These are phyloP conservation scores for Elongisporangium prolatum DNA, from an alignment of 352 stramenopile genomes.

Conservation along the genomic window DNA sequence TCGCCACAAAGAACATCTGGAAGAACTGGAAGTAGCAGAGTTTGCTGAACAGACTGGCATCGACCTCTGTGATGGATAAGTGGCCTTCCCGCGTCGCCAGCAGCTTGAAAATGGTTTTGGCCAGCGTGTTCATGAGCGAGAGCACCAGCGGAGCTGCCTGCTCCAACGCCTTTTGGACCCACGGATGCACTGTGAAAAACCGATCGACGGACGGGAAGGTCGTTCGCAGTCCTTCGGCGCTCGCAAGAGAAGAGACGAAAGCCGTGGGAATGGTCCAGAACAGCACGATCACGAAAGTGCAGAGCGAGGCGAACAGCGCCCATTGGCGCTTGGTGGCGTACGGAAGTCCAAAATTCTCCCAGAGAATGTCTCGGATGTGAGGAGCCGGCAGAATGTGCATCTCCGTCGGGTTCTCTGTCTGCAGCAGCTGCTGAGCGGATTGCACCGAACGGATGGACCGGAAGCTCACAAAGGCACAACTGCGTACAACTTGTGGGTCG, in stretches of 20 bases:
- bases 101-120: constrained; percentile 57
- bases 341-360: constrained; percentile 62
- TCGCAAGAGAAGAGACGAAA: constrained; percentile 68
- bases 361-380: constrained; percentile 65
- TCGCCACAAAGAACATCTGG: constrained; percentile 81
- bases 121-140: constrained; percentile 52
- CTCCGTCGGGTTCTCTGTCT: constrained; percentile 46
- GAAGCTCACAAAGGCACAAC: constrained; percentile 75
- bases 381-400: constrained; percentile 53
- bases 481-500: constrained; percentile 53
- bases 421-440: constrained; percentile 62
- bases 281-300: constrained; percentile 65
- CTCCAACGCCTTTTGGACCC: constrained; percentile 59
- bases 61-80: constrained; percentile 57
- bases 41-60: constrained; percentile 66
- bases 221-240: constrained; percentile 57
- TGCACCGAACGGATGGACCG: constrained; percentile 67
- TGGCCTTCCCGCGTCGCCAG: constrained; percentile 65
- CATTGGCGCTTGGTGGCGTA: constrained; percentile 47
- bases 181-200: constrained; percentile 55
- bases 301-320: constrained; percentile 36
- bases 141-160: constrained; percentile 66
- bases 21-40: constrained; percentile 79
- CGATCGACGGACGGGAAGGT: constrained; percentile 60
- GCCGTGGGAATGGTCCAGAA: constrained; percentile 84